Evolutionary conservation across 495 filamentous ascomycete species (phyloP), one percentile per base, ranked within the genome.

Genomic region (Oidiodendron maius): DNA sequence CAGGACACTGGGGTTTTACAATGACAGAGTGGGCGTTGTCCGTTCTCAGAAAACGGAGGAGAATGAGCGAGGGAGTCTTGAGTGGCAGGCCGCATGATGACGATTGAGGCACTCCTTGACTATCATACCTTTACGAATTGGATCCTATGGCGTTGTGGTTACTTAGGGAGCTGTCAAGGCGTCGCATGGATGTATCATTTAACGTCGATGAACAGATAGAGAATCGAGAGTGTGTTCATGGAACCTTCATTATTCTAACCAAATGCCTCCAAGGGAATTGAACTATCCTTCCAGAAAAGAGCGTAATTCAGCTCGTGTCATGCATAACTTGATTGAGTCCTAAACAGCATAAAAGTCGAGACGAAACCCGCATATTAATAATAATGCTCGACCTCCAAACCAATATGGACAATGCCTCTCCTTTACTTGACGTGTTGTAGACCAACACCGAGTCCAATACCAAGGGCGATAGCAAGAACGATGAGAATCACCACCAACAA

Each of bases 1-100:
- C 78, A 4, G 77, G 75, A 10, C 74, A 79, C 54, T 83, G 80
- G 80, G 71, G 75, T 39, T 81, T 71, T 39, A 71, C 71, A 12
- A 54, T 83, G 40, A 69, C 57, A 41, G 76, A 77, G 40, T 79
- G 75, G 66, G 60, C 68, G 10, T 59, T 56, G 10, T 75, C 76
- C 49, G 66, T 80, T 12, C 15, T 68, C 26, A 73, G 78, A 5
- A 61, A 63, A 48, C 50, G 72, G 56, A 62, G 73, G 62, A 63
- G 65, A 52, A 58, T 63, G 26, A 83, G 77, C 47, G 79, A 77
- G 56, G 79, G 75, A 3, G 67, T 87, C 47, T 66, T 89, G 62
- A 73, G 71, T 58, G 77, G 77, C 15, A 66, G 69, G 51, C 60
- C 66, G 53, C 61, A 70, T 62, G 57, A 62, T 39, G 70, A 68